These are phyloP conservation scores for Coemansia sp. DNA, from an alignment of 192 early-diverging fungal genomes.

Conservation along the genomic window DNA sequence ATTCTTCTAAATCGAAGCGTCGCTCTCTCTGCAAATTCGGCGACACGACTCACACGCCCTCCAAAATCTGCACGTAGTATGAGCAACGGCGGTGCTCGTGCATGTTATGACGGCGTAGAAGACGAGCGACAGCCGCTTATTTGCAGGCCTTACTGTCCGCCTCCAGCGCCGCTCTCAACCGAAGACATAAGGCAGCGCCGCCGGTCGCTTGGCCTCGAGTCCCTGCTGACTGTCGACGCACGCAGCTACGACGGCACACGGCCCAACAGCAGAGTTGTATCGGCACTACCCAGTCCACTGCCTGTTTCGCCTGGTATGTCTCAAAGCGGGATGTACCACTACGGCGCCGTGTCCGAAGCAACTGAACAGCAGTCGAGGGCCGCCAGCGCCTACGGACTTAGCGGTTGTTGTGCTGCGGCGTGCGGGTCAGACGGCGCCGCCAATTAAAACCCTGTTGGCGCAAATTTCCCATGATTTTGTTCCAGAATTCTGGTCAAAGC, in stretches of 20 bases:
- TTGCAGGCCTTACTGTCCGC: conserved; percentile 34
- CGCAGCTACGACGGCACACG: neutral
- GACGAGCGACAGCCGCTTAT: conserved; percentile 16
- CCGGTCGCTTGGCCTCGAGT: conserved; percentile 38
- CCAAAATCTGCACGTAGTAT: neutral
- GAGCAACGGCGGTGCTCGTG: neutral
- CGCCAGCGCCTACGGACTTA: neutral
- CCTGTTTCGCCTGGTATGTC: neutral
- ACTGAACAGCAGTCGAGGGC: neutral
- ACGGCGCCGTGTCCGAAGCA: neutral
- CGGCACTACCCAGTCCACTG: neutral
- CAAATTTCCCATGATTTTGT: neutral
- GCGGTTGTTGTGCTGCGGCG: neutral
- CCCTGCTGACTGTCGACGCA: conserved; percentile 13
- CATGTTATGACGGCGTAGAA: neutral
- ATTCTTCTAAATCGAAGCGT: neutral
- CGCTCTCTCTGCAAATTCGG: neutral
- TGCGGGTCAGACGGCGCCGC: neutral
- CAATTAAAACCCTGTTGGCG: neutral
- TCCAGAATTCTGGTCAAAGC: neutral
- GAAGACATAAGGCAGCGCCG: conserved; percentile 45
- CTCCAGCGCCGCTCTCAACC: conserved; percentile 40
- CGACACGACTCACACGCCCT: neutral
- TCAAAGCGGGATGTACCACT: neutral
- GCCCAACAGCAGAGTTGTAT: neutral